Percentiles rank a stretch among this genome's conserved stretches.
phyloP scores from a whole-genome alignment of 495 filamentous ascomycete species.

The Evernia prunastri region DNA sequence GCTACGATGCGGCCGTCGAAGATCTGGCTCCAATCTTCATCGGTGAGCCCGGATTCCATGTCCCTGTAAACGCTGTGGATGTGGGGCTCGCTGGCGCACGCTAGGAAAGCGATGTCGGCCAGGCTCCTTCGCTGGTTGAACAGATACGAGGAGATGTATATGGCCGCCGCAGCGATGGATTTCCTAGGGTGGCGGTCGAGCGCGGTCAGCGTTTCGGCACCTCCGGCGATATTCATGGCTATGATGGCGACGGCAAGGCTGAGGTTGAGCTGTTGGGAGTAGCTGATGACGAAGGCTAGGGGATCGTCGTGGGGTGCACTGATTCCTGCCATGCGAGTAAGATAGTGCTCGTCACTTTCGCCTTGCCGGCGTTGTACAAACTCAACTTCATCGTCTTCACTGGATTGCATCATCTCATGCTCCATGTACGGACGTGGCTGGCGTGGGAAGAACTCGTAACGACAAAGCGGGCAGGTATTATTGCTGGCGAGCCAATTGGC shows the following conservation, averaged over 20 bases:
- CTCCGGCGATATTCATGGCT: background rate
- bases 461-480: background rate
- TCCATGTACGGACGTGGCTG: background rate
- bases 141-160: background rate
- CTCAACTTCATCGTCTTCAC: background rate
- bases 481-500: background rate
- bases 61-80: background rate
- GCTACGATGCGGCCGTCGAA: background rate
- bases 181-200: background rate
- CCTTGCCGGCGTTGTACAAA: background rate
- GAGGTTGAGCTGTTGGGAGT: background rate
- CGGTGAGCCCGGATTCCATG: background rate
- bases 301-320: background rate
- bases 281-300: background rate
- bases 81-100: background rate
- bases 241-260: background rate
- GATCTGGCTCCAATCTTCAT: background rate
- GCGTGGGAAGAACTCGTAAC: background rate
- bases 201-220: background rate
- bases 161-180: background rate
- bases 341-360: background rate
- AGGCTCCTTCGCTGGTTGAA: background rate
- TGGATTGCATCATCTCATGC: background rate
- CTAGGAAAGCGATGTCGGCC: background rate
- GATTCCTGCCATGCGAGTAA: background rate